Evolutionary conservation across 768 basidiomycete genomes (phyloP).

Genomic region (Strobilomyces dryophilus): DNA sequence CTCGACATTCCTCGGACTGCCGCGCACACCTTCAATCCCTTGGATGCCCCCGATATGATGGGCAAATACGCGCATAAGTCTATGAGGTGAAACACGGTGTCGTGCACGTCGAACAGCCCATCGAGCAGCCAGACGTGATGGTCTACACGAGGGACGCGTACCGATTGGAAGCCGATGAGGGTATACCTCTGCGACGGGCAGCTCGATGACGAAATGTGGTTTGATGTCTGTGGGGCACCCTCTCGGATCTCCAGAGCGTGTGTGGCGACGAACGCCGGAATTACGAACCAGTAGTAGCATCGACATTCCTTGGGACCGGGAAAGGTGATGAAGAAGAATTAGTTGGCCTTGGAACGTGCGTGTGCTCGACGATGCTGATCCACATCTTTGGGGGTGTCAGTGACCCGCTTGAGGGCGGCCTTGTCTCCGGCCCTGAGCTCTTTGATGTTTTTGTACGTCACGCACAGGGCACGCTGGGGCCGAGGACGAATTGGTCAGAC

Average conservation of each 20-base stretch:
- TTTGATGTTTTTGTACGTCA: conserved; percentile 93
- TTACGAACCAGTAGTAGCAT: conserved; percentile 98
- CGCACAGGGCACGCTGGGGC: conserved; percentile 40
- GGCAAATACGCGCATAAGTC: conserved; percentile 98
- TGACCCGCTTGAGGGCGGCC: conserved; percentile 52
- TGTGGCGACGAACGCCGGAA: conserved; percentile 86
- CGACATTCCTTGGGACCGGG: conserved; percentile 98
- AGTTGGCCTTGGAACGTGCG: conserved; percentile 56
- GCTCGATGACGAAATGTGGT: conserved; percentile 62
- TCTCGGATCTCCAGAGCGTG: conserved; percentile 84
- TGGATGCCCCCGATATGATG: conserved; percentile 78
- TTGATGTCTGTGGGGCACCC: conserved; percentile 40
- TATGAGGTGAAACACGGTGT: conserved; percentile 92
- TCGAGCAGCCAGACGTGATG: conserved; percentile 69
- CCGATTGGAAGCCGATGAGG: conserved; percentile 42
- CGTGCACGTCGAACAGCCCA: conserved; percentile 76
- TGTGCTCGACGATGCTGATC: conserved; percentile 51
- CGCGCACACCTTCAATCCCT: conserved; percentile 34
- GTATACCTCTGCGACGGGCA: conserved; percentile 40
- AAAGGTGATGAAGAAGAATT: conserved; percentile 87
- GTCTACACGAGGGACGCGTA: conserved; percentile 38
- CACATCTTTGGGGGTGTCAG: conserved; percentile 51
- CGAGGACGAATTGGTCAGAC: conserved; percentile 5
- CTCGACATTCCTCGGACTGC: no score
- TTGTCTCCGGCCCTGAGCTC: conserved; percentile 92